Percentiles rank a stretch among this genome's conserved stretches.
These are phyloP conservation scores for Eucalyptus microcorys DNA, from an alignment of 345 rosid genomes.

Conservation along the genomic window DNA sequence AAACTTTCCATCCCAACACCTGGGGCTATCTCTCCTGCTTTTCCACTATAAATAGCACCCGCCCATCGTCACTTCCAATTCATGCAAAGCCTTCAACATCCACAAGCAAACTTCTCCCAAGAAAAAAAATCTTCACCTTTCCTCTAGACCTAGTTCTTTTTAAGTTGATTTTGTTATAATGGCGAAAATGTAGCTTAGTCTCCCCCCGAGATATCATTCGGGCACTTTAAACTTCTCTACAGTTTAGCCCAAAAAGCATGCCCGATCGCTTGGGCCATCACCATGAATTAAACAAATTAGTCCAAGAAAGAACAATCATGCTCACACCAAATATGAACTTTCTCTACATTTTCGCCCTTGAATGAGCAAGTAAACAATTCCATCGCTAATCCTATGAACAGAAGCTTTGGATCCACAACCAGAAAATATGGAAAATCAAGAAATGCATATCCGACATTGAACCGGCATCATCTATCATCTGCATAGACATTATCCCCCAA, in stretches of 20 bases:
- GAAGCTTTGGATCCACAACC: too few relatives aligned
- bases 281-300: not conserved
- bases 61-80: not conserved
- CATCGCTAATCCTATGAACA: too few relatives aligned
- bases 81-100: not conserved
- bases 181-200: slow-evolving; percentile 28
- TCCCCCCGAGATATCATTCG: slow-evolving; percentile 8
- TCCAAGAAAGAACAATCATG: not conserved
- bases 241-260: not conserved
- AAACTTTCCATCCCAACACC: not conserved
- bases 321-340: not conserved
- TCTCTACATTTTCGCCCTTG: too few relatives aligned
- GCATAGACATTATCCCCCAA: too few relatives aligned
- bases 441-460: not conserved
- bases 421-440: too few relatives aligned
- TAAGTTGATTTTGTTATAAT: not conserved
- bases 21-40: not conserved
- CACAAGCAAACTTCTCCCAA: not conserved
- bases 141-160: not conserved
- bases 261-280: not conserved
- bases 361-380: too few relatives aligned
- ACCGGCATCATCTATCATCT: not conserved
- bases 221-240: not conserved
- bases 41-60: not conserved
- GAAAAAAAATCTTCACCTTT: not conserved